A percentile compares a stretch with the other conserved stretches of the same genome.
Conservation (phyloP, 371 early-diverging fungal genomes). For the Scutellospora calospora region DNA sequence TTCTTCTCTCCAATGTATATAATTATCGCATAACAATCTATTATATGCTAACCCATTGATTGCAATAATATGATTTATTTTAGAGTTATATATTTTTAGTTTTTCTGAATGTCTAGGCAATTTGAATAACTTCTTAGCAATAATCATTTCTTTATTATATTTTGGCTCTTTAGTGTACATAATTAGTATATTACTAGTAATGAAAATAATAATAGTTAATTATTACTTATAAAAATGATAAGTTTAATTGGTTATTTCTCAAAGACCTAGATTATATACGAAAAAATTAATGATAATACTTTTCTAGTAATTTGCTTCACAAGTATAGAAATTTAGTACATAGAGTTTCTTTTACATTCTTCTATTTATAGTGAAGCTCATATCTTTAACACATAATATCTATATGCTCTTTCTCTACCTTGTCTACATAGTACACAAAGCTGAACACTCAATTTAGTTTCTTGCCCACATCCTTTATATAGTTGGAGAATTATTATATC, state of each 20-base stretch:
- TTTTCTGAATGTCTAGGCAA: no score
- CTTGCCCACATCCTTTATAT: constrained; percentile 35
- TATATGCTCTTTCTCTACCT: constrained; percentile 35
- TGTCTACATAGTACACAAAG: constrained; percentile 37
- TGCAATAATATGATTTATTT: no score
- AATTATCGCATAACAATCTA: constrained; percentile 1
- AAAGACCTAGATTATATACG: constrained; percentile 17
- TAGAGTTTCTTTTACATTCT: constrained; percentile 8
- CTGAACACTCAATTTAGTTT: constrained; percentile 38
- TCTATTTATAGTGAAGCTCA: no score
- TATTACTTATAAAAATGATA: constrained; percentile 41
- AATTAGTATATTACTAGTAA: no score
- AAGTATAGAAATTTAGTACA: constrained; percentile 11
- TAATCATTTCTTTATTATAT: no score
- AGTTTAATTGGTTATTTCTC: constrained; percentile 35
- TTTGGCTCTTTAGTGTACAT: no score
- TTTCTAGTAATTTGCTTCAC: constrained; percentile 29
- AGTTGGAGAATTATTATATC: constrained; percentile 27
- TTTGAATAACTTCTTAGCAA: no score
- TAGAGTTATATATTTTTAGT: constrained; percentile 36
- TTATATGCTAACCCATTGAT: constrained; percentile 27
- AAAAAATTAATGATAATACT: constrained; percentile 41
- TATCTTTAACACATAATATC: no score
- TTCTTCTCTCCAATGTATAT: constrained; percentile 39
- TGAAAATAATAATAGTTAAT: constrained; percentile 41